phyloP scores from a whole-genome alignment of 257 asterid genomes.

The Oldenlandia corymbosa region DNA sequence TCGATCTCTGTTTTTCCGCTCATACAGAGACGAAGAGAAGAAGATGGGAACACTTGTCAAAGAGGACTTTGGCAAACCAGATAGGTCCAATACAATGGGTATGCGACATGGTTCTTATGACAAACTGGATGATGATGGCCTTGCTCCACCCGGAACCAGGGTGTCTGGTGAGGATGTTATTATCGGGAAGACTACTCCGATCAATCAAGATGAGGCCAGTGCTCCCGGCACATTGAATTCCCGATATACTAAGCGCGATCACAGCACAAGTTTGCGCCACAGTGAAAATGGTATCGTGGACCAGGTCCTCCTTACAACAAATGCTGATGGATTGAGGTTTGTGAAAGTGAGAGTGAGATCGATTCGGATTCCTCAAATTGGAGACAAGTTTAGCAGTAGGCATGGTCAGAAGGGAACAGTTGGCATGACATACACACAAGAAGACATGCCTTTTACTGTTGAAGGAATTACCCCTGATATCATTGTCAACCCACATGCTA shows the following conservation, averaged over 20 bases:
- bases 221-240: conserved; percentile 76
- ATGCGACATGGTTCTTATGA: conserved; percentile 99
- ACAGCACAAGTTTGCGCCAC: conserved; percentile 92
- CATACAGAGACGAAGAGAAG: conserved; percentile 95
- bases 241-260: conserved; percentile 91
- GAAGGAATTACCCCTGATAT: conserved; percentile 94
- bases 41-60: conserved; percentile 97
- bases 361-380: conserved; percentile 90
- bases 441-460: conserved; percentile 96
- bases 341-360: conserved; percentile 96
- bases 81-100: conserved; percentile 89
- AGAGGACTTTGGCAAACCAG: conserved; percentile 98
- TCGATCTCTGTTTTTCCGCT: conserved; percentile 87
- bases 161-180: conserved; percentile 96
- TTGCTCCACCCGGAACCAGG: conserved; percentile 97
- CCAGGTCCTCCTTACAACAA: conserved; percentile 85
- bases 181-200: conserved; percentile 93
- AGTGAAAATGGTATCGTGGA: conserved; percentile 96
- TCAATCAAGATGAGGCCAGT: conserved; percentile 76
- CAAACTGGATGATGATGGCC: conserved; percentile 92
- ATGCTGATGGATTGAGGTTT: conserved; percentile 91
- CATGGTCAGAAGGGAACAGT: conserved; percentile 98
- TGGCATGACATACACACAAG: conserved; percentile 96
- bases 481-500: conserved; percentile 92
- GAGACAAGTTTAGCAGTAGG: conserved; percentile 92